Conservation (phyloP, 2,329 filamentous ascomycete species). For the Scleromitrula shiraiana region DNA sequence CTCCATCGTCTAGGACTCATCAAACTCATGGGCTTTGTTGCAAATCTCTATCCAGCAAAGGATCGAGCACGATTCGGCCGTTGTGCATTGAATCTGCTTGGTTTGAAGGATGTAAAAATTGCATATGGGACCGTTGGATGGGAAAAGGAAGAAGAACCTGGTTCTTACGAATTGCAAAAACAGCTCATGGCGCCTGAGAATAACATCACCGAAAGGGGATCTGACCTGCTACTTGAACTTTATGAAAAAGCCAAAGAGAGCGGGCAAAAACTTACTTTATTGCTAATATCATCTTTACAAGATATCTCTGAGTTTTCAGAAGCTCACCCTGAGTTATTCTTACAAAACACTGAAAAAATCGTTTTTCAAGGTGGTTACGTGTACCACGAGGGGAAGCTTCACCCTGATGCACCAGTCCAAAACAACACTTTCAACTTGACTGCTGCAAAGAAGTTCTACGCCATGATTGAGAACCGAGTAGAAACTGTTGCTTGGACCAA, state of each 20-base stretch:
- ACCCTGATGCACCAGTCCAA: background rate
- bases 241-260: constrained; percentile 12
- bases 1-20: constrained; percentile 22
- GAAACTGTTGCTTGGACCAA: constrained; percentile 21
- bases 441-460: constrained; percentile 17
- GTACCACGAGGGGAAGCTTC: background rate
- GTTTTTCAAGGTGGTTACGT: constrained; percentile 23
- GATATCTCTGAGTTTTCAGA: constrained; percentile 19
- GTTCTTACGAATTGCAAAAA: constrained; percentile 19
- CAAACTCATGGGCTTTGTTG: constrained; percentile 22
- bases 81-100: constrained; percentile 20
- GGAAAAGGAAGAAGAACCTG: constrained; percentile 4
- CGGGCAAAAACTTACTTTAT: constrained; percentile 19
- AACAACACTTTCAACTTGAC: constrained; percentile 24
- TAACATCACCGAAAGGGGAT: constrained; percentile 8
- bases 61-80: constrained; percentile 20
- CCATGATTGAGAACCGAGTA: constrained; percentile 13
- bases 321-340: constrained; percentile 11
- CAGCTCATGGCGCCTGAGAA: constrained; percentile 17
- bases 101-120: constrained; percentile 17
- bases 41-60: constrained; percentile 21
- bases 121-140: constrained; percentile 15
- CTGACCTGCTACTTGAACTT: constrained; percentile 13
- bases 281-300: constrained; percentile 23
- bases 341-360: constrained; percentile 12